A percentile compares a stretch with the other conserved stretches of the same genome.
Evolutionary conservation across 148 eudicot species (phyloP).

Genomic region (Mesembryanthemum crystallinum): DNA sequence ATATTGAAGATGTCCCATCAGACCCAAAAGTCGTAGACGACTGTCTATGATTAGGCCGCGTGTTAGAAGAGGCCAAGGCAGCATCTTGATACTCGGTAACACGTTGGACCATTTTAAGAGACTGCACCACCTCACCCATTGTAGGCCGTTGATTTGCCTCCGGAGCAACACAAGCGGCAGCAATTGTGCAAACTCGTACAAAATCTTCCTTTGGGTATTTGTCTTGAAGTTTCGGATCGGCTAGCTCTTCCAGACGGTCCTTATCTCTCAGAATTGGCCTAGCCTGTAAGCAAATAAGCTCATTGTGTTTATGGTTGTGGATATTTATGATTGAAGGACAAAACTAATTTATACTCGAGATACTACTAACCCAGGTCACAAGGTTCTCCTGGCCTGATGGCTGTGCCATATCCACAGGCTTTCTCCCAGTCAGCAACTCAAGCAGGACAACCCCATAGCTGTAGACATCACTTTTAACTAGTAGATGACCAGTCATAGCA

Average conservation of each 20-base stretch:
- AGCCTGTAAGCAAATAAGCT: conserved; percentile 42
- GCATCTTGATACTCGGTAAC: conserved; percentile 68
- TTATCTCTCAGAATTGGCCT: conserved; percentile 82
- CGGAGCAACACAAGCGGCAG: conserved; percentile 92
- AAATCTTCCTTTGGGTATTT: conserved; percentile 88
- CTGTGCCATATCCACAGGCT: conserved; percentile 93
- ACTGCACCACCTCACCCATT: conserved; percentile 97
- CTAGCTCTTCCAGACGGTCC: conserved; percentile 78
- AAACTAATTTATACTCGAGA: neutral
- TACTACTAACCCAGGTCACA: conserved; percentile 82
- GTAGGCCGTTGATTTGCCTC: conserved; percentile 94
- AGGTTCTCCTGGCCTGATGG: conserved; percentile 97
- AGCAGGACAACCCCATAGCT: conserved; percentile 97
- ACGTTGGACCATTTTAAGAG: conserved; percentile 94
- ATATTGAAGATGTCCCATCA: conserved; percentile 85
- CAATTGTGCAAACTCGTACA: conserved; percentile 84
- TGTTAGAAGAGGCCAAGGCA: conserved; percentile 34
- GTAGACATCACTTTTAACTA: conserved; percentile 95
- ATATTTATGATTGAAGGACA: neutral
- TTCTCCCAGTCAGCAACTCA: conserved; percentile 89
- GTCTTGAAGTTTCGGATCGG: conserved; percentile 65
- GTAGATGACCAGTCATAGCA: conserved; percentile 98
- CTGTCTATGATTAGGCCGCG: conserved; percentile 54
- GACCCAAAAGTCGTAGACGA: conserved; percentile 86
- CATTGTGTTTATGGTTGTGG: neutral